Conservation (phyloP, 2,329 filamentous ascomycete genomes). For the Xylariaceae sp. region DNA sequence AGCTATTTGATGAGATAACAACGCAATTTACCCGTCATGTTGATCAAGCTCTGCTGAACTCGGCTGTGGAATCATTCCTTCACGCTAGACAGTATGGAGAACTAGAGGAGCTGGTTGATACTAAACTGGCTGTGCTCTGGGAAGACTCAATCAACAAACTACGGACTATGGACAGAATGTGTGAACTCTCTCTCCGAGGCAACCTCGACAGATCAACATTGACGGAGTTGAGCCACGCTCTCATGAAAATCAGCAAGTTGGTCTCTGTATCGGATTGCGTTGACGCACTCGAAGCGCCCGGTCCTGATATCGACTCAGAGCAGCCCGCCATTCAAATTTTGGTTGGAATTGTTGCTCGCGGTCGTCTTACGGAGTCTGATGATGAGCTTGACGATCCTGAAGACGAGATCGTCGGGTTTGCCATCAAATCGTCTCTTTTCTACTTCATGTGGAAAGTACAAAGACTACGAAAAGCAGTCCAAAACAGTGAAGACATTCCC, state of each 20-base stretch:
- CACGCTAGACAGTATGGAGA: conserved; percentile 86
- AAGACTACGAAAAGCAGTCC: conserved; percentile 51
- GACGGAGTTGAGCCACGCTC: conserved; percentile 66
- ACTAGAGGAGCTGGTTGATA: conserved; percentile 78
- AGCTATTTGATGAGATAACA: conserved; percentile 84
- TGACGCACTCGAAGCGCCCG: conserved; percentile 65
- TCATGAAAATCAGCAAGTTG: conserved; percentile 77
- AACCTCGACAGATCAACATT: conserved; percentile 63
- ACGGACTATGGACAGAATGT: conserved; percentile 64
- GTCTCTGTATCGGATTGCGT: conserved; percentile 75
- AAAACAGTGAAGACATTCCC: conserved; percentile 51
- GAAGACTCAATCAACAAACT: conserved; percentile 75
- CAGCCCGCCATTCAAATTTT: conserved; percentile 63
- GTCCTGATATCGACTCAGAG: conserved; percentile 44
- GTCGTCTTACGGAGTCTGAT: conserved; percentile 63
- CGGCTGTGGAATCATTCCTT: conserved; percentile 77
- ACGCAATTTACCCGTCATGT: conserved; percentile 93
- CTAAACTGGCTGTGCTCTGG: conserved; percentile 79
- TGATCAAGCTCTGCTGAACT: conserved; percentile 76
- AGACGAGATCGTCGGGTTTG: conserved; percentile 70
- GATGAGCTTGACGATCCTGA: conserved; percentile 72
- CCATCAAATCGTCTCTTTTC: conserved; percentile 73
- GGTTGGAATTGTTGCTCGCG: conserved; percentile 68
- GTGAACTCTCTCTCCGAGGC: conserved; percentile 67
- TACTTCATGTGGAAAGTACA: conserved; percentile 95